Evolutionary conservation across 768 basidiomycete species (phyloP), one percentile per base, ranked within the genome.

Genomic region (Rhodocollybia butyracea): DNA sequence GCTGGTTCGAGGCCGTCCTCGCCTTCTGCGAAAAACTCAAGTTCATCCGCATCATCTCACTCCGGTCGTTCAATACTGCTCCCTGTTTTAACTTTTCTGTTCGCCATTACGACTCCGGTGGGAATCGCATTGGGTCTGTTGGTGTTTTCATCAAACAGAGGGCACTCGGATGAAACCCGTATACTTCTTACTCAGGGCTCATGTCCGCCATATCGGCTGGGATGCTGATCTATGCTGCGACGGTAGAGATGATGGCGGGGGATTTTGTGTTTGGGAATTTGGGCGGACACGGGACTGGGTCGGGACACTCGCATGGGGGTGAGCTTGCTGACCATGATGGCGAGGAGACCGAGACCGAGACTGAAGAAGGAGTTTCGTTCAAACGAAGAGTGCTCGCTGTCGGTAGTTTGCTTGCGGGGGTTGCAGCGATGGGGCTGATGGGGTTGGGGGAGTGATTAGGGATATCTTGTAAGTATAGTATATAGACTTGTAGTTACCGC

Each of bases 161-260:
- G 70, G n/a, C n/a, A n/a, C n/a, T n/a, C n/a, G n/a, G n/a, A n/a
- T n/a, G n/a, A 61, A 79, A 79, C 73, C 10, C 72, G 73, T n/a
- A 72, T 85, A 66, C 69, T 74, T 34, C 74, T 88, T 15, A 76
- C 77, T 1, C 85, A 88, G 64, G 90, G 90, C 21, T 63, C 91
- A 85, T 91, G 85, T 86, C 84, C 6, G 88, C 88, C n/a, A 75
- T 91, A 30, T 89, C 87, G 0, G 88, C 89, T 0, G 89, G 90
- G 3, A 84, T 92, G 86, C 78, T 93, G 46, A 90, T 86, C 42
- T 92, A 91, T 62, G 90, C 86, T 0, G 82, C 86, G 11, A 88
- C 85, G 10, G 89, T 92, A 6, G 91, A 92, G 76, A 92, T 93
- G 87, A 80, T 93, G 50, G 90, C 88, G 0, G 90, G 82, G 2